Evolutionary conservation across 345 rosid genomes (phyloP).

Genomic region (Brassica cretica): DNA sequence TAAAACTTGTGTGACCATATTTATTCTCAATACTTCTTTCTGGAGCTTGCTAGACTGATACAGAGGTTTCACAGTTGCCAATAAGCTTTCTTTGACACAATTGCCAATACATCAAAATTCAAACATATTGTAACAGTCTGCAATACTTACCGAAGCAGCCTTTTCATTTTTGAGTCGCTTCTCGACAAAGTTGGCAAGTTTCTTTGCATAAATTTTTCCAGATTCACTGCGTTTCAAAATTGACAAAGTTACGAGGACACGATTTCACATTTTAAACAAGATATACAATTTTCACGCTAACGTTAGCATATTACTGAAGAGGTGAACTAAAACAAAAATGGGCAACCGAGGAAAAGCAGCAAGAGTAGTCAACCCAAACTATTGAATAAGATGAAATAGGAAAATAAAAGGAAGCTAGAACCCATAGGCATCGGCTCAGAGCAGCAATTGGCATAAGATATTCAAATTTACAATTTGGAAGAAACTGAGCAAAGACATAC

Average conservation of each 20-base stretch:
- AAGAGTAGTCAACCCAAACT: constrained; percentile 18
- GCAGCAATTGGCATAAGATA: constrained; percentile 7
- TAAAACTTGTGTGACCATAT: neutral
- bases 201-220: constrained; percentile 87
- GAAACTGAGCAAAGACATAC: constrained; percentile 41
- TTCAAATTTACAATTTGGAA: constrained; percentile 4
- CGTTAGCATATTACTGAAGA: constrained; percentile 16
- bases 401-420: neutral
- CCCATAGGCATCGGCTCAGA: neutral
- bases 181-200: constrained; percentile 86
- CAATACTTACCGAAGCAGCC: constrained; percentile 88
- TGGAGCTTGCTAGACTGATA: neutral
- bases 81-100: constrained; percentile 8
- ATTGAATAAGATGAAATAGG: constrained; percentile 6
- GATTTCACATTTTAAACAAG: constrained; percentile 3
- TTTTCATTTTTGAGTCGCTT: constrained; percentile 92
- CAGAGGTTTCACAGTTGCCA: neutral
- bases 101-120: constrained; percentile 3
- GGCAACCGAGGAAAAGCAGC: constrained; percentile 4
- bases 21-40: neutral
- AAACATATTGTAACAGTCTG: constrained; percentile 8
- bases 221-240: constrained; percentile 59
- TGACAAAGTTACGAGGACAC: constrained; percentile 17
- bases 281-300: neutral
- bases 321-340: neutral